phyloP scores from a whole-genome alignment of 2,329 filamentous ascomycete species.

The Emergomyces africanus region DNA sequence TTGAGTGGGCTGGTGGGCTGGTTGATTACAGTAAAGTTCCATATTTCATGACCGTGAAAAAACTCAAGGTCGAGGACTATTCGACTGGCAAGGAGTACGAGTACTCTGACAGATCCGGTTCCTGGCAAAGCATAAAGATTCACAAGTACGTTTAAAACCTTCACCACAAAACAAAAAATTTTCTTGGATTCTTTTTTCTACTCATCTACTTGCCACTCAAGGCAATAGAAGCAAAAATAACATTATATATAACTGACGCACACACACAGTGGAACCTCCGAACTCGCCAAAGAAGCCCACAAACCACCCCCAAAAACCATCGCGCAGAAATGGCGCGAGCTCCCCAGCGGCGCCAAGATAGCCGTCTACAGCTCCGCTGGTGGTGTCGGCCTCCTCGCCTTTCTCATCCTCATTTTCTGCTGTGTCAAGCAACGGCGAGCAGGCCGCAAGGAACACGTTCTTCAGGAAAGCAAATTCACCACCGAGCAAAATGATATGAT shows the following conservation, averaged over 20 bases:
- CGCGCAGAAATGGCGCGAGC: conserved; percentile 30
- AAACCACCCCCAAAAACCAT: conserved; percentile 23
- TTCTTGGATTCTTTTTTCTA: background rate
- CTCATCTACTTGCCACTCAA: background rate
- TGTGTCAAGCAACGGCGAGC: conserved; percentile 38
- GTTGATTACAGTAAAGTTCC: conserved; percentile 37
- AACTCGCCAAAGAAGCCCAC: conserved; percentile 33
- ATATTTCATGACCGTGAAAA: conserved; percentile 63
- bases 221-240: background rate
- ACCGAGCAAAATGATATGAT: conserved; percentile 27
- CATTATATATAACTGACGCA: conserved; percentile 4
- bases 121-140: conserved; percentile 52
- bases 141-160: conserved; percentile 30
- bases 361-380: conserved; percentile 32
- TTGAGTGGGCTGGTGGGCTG: conserved; percentile 12
- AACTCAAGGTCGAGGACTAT: conserved; percentile 42
- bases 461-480: conserved; percentile 35
- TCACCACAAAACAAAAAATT: too few relatives aligned
- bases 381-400: conserved; percentile 18
- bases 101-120: conserved; percentile 49
- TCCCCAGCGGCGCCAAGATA: conserved; percentile 36
- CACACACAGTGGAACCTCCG: conserved; percentile 50
- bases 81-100: conserved; percentile 51
- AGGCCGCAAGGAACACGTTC: conserved; percentile 36
- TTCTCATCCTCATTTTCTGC: conserved; percentile 32